Evolutionary conservation across 441 rosid genomes (phyloP).

Genomic region (Bocquillonia castaneifolia): DNA sequence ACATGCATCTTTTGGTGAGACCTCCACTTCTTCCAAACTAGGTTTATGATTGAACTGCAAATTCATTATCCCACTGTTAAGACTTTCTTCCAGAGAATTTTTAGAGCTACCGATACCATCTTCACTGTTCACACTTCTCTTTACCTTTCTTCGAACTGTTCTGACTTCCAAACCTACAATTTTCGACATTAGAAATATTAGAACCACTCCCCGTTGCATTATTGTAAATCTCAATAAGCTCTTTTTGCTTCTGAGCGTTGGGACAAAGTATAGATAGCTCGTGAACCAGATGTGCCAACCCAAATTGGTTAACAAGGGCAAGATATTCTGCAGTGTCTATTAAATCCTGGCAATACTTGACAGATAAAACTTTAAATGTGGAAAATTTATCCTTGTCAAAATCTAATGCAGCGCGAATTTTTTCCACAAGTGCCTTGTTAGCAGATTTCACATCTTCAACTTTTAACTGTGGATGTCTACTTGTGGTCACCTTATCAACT

Average conservation of each 20-base stretch:
- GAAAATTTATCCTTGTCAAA: conserved; percentile 35
- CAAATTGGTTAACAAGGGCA: conserved; percentile 42
- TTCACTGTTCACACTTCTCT: conserved; percentile 36
- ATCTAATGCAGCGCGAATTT: conserved; percentile 37
- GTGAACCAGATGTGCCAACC: conserved; percentile 36
- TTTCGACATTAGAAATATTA: conserved; percentile 4
- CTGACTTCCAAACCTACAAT: conserved; percentile 11
- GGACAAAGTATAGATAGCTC: conserved; percentile 46
- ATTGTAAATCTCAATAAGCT: conserved; percentile 36
- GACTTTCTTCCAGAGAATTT: conserved; percentile 12
- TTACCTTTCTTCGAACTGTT: conserved; percentile 33
- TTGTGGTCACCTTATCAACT: conserved; percentile 18
- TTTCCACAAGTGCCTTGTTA: conserved; percentile 40
- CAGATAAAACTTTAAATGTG: conserved; percentile 38
- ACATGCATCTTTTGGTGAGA: neutral
- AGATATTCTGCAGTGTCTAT: conserved; percentile 32
- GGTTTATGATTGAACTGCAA: conserved; percentile 6
- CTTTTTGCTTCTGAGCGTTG: conserved; percentile 37
- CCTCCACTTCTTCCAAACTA: neutral
- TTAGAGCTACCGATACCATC: conserved; percentile 6
- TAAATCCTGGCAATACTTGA: conserved; percentile 29
- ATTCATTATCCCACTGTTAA: neutral
- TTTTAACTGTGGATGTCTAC: conserved; percentile 19
- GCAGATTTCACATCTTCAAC: conserved; percentile 40
- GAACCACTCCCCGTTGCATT: conserved; percentile 22